Conservation (phyloP, 331 rosid genomes). For the Dryas integrifolia region DNA sequence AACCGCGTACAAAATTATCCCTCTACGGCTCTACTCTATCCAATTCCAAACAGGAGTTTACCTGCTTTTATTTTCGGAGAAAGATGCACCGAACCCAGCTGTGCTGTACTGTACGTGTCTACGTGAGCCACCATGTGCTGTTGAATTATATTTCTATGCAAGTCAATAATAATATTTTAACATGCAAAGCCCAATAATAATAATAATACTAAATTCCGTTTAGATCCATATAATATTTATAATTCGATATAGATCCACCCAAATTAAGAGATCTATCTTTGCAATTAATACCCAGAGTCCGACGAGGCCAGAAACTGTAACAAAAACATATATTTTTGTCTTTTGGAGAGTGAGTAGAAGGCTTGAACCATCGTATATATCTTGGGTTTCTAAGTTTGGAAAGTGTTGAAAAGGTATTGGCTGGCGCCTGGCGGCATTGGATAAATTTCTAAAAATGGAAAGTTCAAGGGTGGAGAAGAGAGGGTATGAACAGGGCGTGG, state of each 20-base stretch:
- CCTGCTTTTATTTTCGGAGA: too few relatives aligned
- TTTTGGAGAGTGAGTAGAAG: conserved; percentile 18
- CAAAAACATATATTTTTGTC: conserved; percentile 5
- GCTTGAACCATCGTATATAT: neutral
- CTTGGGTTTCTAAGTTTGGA: conserved; percentile 42
- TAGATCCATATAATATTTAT: conserved; percentile 23
- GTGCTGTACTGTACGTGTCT: neutral
- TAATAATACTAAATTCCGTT: neutral
- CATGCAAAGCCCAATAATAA: neutral
- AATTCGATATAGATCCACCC: conserved; percentile 20
- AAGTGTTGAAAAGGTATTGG: conserved; percentile 18
- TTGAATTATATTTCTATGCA: conserved; percentile 23
- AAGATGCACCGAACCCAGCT: conserved; percentile 34
- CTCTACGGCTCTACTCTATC: too few relatives aligned
- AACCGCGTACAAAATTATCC: too few relatives aligned
- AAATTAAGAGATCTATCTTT: neutral
- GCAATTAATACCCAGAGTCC: neutral
- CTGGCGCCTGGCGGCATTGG: conserved; percentile 31
- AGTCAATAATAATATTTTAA: neutral
- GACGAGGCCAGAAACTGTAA: too few relatives aligned
- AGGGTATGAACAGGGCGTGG: conserved; percentile 39
- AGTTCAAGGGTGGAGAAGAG: conserved; percentile 66
- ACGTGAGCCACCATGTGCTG: conserved; percentile 13
- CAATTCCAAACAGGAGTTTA: too few relatives aligned
- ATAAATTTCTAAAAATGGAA: conserved; percentile 64